These are phyloP conservation scores for Xylaria cubensis DNA, from an alignment of 495 filamentous ascomycete genomes.

Conservation along the genomic window DNA sequence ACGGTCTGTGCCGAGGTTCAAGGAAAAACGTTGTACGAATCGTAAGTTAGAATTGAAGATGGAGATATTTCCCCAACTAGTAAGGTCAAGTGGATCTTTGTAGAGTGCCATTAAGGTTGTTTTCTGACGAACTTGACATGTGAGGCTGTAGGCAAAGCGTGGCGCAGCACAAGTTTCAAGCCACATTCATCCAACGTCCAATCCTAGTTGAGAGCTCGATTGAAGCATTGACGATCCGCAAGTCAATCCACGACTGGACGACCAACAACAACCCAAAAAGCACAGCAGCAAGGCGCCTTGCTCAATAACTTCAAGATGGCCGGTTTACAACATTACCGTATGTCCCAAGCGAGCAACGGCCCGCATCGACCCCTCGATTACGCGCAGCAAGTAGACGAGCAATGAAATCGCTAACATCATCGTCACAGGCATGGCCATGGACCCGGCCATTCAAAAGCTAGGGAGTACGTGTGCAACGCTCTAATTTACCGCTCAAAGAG, in stretches of 20 bases:
- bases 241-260: conserved; percentile 9
- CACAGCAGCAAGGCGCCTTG: conserved; percentile 19
- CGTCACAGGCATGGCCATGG: conserved; percentile 63
- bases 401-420: conserved; percentile 13
- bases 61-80: too few species aligned
- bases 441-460: conserved; percentile 81
- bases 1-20: neutral
- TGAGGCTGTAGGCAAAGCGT: neutral
- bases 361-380: neutral
- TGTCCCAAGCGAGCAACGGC: conserved; percentile 21
- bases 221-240: neutral
- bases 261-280: conserved; percentile 11
- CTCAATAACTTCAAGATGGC: conserved; percentile 48
- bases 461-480: conserved; percentile 61
- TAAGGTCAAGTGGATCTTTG: too few species aligned
- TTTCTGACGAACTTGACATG: too few species aligned
- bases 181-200: conserved; percentile 5
- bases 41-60: too few species aligned
- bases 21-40: neutral
- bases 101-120: too few species aligned
- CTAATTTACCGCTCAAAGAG: too few species aligned
- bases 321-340: conserved; percentile 51
- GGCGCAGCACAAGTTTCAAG: conserved; percentile 13
- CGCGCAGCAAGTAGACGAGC: neutral
- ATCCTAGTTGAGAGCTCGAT: conserved; percentile 4